A percentile compares a stretch with the other conserved stretches of the same genome.
phyloP scores from a whole-genome alignment of 768 basidiomycete genomes.

The Boletellus ananiceps region DNA sequence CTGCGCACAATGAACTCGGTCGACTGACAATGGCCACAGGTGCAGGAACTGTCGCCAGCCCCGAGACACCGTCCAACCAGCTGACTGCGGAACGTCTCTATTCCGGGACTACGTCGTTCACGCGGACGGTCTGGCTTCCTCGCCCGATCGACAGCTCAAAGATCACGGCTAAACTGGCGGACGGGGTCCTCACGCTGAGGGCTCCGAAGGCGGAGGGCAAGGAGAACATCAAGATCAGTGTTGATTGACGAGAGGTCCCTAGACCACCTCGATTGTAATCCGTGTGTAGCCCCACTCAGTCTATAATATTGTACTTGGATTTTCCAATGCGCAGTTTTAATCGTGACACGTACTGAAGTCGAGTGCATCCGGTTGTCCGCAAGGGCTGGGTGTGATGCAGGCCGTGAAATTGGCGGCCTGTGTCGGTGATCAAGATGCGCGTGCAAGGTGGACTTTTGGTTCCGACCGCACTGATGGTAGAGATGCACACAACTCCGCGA shows the following conservation, averaged over 20 bases:
- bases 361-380: too few species aligned
- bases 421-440: too few species aligned
- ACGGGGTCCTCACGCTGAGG: conserved; percentile 64
- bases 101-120: conserved; percentile 51
- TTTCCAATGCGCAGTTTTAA: neutral
- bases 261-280: neutral
- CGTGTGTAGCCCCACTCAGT: conserved; percentile 10
- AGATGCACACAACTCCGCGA: too few species aligned
- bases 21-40: neutral
- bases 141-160: conserved; percentile 52
- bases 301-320: neutral
- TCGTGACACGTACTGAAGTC: too few species aligned
- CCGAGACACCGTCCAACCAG: conserved; percentile 35
- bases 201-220: conserved; percentile 60
- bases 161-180: conserved; percentile 59
- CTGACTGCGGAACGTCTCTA: conserved; percentile 60
- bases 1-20: neutral
- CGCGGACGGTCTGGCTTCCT: conserved; percentile 70
- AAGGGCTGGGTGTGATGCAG: too few species aligned
- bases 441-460: too few species aligned
- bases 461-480: too few species aligned
- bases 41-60: conserved; percentile 13
- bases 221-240: conserved; percentile 45
- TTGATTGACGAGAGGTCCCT: conserved; percentile 19
- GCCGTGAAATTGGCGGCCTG: too few species aligned